Conservation (phyloP, 2,329 filamentous ascomycete genomes). For the Podosphaera aphanis region DNA sequence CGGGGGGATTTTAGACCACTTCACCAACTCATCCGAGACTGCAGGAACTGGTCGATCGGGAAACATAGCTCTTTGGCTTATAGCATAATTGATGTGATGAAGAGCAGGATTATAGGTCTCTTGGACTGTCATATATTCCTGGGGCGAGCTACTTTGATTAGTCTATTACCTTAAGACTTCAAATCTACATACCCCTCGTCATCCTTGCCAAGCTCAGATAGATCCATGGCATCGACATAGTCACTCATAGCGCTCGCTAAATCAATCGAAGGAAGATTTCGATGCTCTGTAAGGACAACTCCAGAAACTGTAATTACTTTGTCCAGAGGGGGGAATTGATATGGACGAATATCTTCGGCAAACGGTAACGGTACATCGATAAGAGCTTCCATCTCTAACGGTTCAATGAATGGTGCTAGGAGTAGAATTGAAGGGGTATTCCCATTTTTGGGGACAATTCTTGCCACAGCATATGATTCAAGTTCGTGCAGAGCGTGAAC, state of each 20-base stretch:
- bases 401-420: slow-evolving; percentile 57
- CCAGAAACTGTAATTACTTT: slow-evolving; percentile 72
- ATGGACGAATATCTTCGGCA: slow-evolving; percentile 73
- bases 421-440: slow-evolving; percentile 57
- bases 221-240: slow-evolving; percentile 83
- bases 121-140: slow-evolving; percentile 55
- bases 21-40: slow-evolving; percentile 38
- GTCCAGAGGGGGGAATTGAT: slow-evolving; percentile 77
- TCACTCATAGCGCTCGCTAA: slow-evolving; percentile 65
- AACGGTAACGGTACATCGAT: slow-evolving; percentile 83
- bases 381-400: slow-evolving; percentile 51
- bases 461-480: slow-evolving; percentile 65
- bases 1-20: slow-evolving; percentile 25
- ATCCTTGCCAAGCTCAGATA: slow-evolving; percentile 46
- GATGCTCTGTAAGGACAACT: slow-evolving; percentile 55
- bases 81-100: slow-evolving; percentile 72
- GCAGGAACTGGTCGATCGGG: slow-evolving; percentile 39
- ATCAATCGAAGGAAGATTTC: slow-evolving; percentile 54
- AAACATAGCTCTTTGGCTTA: slow-evolving; percentile 60
- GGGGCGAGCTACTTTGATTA: slow-evolving; percentile 19
- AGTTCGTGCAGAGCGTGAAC: slow-evolving; percentile 71
- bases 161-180: not conserved
- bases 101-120: slow-evolving; percentile 66
- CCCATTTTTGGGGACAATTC: slow-evolving; percentile 64
- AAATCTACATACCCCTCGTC: slow-evolving; percentile 40